These are phyloP conservation scores for Porcisia hertigi DNA, from an alignment of 208 protist genomes.

Conservation along the genomic window DNA sequence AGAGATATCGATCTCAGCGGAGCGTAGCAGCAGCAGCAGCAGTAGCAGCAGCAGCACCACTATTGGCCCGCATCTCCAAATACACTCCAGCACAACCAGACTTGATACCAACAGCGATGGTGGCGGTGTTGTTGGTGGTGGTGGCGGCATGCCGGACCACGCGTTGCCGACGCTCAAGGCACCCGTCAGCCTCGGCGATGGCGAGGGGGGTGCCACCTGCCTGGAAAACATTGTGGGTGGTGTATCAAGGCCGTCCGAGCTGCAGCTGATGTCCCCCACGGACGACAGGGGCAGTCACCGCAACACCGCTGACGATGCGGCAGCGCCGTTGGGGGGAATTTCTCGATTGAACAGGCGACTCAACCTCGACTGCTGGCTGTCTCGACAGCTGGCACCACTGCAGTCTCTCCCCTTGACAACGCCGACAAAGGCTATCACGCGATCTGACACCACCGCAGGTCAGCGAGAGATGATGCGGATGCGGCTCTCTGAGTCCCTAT, in stretches of 20 bases:
- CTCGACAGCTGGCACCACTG: slow-evolving; percentile 1
- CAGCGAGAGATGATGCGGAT: background rate
- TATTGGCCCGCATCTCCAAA: no score
- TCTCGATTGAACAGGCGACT: background rate
- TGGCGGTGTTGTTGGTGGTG: background rate
- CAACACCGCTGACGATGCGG: background rate
- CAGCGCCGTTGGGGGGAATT: no score
- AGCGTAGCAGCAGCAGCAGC: background rate
- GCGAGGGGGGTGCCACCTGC: background rate
- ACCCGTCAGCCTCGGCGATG: background rate
- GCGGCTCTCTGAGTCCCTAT: background rate
- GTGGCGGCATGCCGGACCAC: background rate
- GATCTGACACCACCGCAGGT: background rate
- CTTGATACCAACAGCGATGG: background rate
- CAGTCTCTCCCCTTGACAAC: background rate
- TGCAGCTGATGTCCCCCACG: background rate
- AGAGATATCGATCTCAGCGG: background rate
- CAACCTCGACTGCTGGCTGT: background rate
- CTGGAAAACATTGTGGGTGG: background rate
- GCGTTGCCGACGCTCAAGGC: background rate
- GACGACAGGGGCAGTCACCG: background rate
- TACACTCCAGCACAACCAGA: background rate
- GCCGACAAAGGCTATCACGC: background rate
- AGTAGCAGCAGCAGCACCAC: background rate
- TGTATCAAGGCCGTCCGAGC: background rate